phyloP scores from a whole-genome alignment of 2,329 filamentous ascomycete genomes.

The Zasmidium angulare region DNA sequence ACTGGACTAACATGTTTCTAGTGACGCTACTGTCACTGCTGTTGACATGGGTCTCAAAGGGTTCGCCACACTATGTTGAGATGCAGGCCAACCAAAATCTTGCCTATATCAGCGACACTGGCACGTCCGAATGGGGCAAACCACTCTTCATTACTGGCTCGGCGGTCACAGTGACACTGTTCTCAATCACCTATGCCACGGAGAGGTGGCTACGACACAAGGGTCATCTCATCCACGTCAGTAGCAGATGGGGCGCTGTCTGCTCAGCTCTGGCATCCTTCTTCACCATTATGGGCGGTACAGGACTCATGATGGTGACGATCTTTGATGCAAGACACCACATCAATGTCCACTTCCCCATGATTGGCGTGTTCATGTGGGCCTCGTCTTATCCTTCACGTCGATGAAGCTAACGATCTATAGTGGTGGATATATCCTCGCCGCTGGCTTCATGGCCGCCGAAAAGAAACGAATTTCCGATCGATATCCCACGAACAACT shows the following conservation, averaged over 20 bases:
- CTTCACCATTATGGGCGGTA: conserved; percentile 70
- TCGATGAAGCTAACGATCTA: not conserved
- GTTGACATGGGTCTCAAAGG: conserved; percentile 63
- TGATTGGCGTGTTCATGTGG: conserved; percentile 74
- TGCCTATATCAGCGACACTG: conserved; percentile 55
- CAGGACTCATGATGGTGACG: conserved; percentile 74
- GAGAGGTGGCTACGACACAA: conserved; percentile 82
- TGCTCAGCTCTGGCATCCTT: conserved; percentile 61
- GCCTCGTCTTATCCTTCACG: not conserved
- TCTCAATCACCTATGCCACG: conserved; percentile 73
- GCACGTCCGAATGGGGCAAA: conserved; percentile 58
- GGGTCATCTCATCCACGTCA: conserved; percentile 75
- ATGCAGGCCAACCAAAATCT: conserved; percentile 62
- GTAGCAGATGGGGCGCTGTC: conserved; percentile 59
- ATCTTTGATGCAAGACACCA: conserved; percentile 79
- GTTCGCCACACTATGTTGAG: conserved; percentile 58
- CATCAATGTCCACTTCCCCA: conserved; percentile 66
- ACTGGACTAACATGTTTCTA: conserved; percentile 23
- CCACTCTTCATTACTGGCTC: conserved; percentile 74
- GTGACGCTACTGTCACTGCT: conserved; percentile 67
- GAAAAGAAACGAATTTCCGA: conserved; percentile 82
- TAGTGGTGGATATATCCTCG: conserved; percentile 70
- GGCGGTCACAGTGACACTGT: conserved; percentile 68
- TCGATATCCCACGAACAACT: conserved; percentile 69
- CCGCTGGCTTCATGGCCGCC: conserved; percentile 79